phyloP scores from a whole-genome alignment of 2,329 filamentous ascomycete genomes.

The Colletotrichum theobromicola region DNA sequence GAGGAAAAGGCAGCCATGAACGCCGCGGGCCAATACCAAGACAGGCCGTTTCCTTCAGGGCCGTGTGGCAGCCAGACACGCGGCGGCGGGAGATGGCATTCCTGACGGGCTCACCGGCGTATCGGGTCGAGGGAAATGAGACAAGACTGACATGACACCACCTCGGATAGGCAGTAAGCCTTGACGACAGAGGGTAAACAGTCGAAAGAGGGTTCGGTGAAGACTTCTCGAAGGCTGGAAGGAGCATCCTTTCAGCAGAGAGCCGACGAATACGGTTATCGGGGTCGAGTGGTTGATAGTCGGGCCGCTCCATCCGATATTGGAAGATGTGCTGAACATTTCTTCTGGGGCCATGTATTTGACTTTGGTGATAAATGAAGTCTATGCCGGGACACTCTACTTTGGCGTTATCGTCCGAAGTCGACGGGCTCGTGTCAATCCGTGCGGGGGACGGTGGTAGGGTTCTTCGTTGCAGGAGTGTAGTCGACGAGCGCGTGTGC shows the following conservation, averaged over 20 bases:
- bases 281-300: neutral
- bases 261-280: neutral
- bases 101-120: neutral
- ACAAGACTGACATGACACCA: constrained; percentile 2
- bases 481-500: neutral
- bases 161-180: neutral
- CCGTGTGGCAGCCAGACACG: constrained; percentile 5
- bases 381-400: neutral
- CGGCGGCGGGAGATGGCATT: neutral
- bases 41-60: neutral
- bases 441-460: neutral
- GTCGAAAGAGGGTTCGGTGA: neutral
- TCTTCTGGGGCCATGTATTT: neutral
- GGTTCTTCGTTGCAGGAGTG: constrained; percentile 9
- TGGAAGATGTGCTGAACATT: neutral
- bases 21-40: constrained; percentile 1
- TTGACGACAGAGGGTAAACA: neutral
- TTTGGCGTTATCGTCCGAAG: neutral
- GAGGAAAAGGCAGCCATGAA: neutral
- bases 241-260: neutral
- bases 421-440: neutral
- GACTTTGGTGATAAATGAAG: neutral
- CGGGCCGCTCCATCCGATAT: constrained; percentile 9
- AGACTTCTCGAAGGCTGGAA: constrained; percentile 8
- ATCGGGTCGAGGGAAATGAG: constrained; percentile 5